Evolutionary conservation across 1,284 basidiomycete genomes (phyloP).

Genomic region (Malassezia slooffiae): DNA sequence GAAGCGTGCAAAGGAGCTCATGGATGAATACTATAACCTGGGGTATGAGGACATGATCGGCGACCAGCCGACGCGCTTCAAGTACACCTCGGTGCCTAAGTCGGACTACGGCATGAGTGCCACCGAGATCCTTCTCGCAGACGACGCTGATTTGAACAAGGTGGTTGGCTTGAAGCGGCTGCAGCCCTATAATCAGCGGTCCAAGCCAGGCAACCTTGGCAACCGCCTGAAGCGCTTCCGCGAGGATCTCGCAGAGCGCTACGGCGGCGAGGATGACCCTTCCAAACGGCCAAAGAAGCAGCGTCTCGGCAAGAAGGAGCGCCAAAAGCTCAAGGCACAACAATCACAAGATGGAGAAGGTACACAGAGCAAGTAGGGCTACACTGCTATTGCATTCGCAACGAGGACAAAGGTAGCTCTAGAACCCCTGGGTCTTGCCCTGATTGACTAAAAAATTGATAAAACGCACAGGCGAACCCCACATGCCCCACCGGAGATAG

Average conservation of each 20-base stretch:
- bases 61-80: constrained; percentile 82
- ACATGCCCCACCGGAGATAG: too few species aligned
- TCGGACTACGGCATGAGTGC: constrained; percentile 66
- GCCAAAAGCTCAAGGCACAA: constrained; percentile 20
- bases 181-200: constrained; percentile 67
- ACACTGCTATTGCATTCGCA: too few species aligned
- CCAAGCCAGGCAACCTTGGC: constrained; percentile 55
- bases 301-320: constrained; percentile 37
- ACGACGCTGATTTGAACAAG: constrained; percentile 82
- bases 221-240: constrained; percentile 67
- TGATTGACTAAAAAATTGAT: too few species aligned
- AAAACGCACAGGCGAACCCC: too few species aligned
- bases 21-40: constrained; percentile 77
- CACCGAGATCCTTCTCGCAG: constrained; percentile 80
- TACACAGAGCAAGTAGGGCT: too few species aligned
- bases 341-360: not conserved
- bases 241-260: constrained; percentile 49
- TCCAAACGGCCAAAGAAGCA: constrained; percentile 50
- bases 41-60: constrained; percentile 95
- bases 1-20: constrained; percentile 62
- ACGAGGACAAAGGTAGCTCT: too few species aligned
- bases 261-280: constrained; percentile 38
- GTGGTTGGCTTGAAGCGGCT: constrained; percentile 78
- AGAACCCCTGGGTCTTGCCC: too few species aligned
- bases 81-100: constrained; percentile 65